Conservation (phyloP, 192 early-diverging fungal species). For the Martensiomyces pterosporus region DNA sequence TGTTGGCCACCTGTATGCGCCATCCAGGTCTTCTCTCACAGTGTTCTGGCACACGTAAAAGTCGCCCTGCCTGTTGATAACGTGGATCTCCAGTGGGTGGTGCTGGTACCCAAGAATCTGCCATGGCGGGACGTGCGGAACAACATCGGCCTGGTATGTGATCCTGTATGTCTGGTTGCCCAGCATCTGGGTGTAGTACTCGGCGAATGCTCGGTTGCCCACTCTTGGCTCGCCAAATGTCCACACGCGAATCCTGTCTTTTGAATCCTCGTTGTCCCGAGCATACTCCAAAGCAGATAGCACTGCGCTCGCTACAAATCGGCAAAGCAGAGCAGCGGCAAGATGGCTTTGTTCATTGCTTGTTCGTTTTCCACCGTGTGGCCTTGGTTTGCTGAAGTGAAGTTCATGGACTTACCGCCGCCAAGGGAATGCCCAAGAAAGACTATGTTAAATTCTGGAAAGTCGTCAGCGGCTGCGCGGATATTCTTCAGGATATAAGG, state of each 20-base stretch:
- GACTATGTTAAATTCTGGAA: conserved; percentile 30
- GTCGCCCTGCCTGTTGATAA: conserved; percentile 39
- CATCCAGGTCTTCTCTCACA: conserved; percentile 44
- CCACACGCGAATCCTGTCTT: conserved; percentile 41
- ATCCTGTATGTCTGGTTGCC: conserved; percentile 46
- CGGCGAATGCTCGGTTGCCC: conserved; percentile 39
- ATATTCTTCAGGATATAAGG: conserved; percentile 44
- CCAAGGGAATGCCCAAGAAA: conserved; percentile 48
- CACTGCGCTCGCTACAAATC: conserved; percentile 37
- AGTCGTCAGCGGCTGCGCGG: conserved; percentile 14
- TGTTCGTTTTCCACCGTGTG: too few relatives aligned
- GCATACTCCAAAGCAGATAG: conserved; percentile 43
- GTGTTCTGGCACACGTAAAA: conserved; percentile 50
- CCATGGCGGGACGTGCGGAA: conserved; percentile 49
- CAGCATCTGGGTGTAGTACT: conserved; percentile 40
- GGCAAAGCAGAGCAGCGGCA: too few relatives aligned
- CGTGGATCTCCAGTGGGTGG: conserved; percentile 46
- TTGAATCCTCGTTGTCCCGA: conserved; percentile 28
- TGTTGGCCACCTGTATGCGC: conserved; percentile 50
- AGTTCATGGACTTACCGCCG: conserved; percentile 25
- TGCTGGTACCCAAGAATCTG: conserved; percentile 52
- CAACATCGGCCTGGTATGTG: conserved; percentile 43
- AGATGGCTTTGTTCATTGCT: too few relatives aligned
- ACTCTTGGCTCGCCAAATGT: conserved; percentile 49
- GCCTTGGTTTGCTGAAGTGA: too few relatives aligned